phyloP scores from a whole-genome alignment of 2,329 filamentous ascomycete species.

The Aspergillus fischeri region DNA sequence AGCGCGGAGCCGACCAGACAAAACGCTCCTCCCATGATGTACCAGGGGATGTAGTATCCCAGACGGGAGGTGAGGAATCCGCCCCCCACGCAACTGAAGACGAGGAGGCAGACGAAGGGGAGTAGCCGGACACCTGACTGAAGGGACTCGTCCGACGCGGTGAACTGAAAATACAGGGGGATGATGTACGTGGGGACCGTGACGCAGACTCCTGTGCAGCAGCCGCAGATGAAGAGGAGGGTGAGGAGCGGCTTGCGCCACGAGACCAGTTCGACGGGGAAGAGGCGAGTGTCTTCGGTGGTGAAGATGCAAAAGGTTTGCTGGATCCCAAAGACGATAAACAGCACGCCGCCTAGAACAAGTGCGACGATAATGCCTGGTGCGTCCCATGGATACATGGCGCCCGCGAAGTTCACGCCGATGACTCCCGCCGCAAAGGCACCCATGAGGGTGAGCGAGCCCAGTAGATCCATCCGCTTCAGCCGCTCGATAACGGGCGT shows the following conservation, averaged over 20 bases:
- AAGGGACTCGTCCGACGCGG: conserved; percentile 35
- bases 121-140: conserved; percentile 27
- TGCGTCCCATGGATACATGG: conserved; percentile 46
- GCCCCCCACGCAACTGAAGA: conserved; percentile 5
- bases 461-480: conserved; percentile 27
- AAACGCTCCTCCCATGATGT: conserved; percentile 12
- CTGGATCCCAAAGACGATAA: conserved; percentile 44
- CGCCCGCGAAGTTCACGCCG: conserved; percentile 51
- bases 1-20: conserved; percentile 10
- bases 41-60: conserved; percentile 19
- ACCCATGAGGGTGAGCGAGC: conserved; percentile 42
- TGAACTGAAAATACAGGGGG: conserved; percentile 54
- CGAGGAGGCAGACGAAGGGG: conserved; percentile 23
- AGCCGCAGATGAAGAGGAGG: conserved; percentile 35
- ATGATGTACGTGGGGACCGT: conserved; percentile 46
- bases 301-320: conserved; percentile 45
- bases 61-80: conserved; percentile 9
- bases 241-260: conserved; percentile 38
- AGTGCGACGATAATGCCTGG: conserved; percentile 16
- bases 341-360: conserved; percentile 39
- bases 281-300: conserved; percentile 41
- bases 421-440: conserved; percentile 42
- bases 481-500: not conserved
- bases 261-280: conserved; percentile 47
- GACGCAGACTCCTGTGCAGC: conserved; percentile 31